Evolutionary conservation across 352 stramenopile species (phyloP).

Genomic region (Phytopythium litorale): DNA sequence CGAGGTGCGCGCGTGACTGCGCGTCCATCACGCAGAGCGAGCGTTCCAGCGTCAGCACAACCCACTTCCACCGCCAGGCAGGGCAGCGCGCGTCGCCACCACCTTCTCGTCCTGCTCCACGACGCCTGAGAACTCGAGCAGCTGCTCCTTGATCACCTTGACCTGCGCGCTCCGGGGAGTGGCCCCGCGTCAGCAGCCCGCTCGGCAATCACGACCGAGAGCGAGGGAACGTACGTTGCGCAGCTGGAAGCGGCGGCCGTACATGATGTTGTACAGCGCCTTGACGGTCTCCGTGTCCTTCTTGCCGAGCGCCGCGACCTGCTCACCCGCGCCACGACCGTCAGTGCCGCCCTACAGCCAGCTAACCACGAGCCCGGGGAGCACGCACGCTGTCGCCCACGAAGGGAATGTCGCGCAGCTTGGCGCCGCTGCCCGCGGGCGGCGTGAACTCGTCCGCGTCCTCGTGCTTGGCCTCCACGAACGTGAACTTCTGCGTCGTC

Average conservation of each 20-base stretch:
- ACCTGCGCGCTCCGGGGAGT: constrained; percentile 29
- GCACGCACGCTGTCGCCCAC: constrained; percentile 43
- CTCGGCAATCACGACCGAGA: not conserved
- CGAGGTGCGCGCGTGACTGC: constrained; percentile 50
- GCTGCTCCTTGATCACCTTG: constrained; percentile 77
- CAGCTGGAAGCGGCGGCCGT: constrained; percentile 68
- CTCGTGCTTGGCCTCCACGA: constrained; percentile 38
- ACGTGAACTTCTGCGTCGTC: constrained; percentile 67
- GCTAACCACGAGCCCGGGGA: not conserved
- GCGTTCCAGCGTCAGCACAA: not conserved
- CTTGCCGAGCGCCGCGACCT: constrained; percentile 69
- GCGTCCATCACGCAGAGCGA: not conserved
- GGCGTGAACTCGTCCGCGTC: constrained; percentile 62
- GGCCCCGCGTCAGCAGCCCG: not conserved
- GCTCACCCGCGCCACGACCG: not conserved
- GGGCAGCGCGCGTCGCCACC: constrained; percentile 8
- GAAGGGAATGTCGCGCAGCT: constrained; percentile 62
- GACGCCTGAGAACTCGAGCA: constrained; percentile 73
- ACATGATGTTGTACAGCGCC: constrained; percentile 82
- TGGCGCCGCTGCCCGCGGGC: constrained; percentile 43
- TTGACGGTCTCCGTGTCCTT: constrained; percentile 71
- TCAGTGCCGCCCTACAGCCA: not conserved
- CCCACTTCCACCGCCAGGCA: not conserved
- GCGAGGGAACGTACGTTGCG: constrained; percentile 51
- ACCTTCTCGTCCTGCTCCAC: constrained; percentile 67